A percentile compares a stretch with the other conserved stretches of the same genome.
phyloP scores from a whole-genome alignment of 371 early-diverging fungal genomes.

The Spiromyces aspiralis region DNA sequence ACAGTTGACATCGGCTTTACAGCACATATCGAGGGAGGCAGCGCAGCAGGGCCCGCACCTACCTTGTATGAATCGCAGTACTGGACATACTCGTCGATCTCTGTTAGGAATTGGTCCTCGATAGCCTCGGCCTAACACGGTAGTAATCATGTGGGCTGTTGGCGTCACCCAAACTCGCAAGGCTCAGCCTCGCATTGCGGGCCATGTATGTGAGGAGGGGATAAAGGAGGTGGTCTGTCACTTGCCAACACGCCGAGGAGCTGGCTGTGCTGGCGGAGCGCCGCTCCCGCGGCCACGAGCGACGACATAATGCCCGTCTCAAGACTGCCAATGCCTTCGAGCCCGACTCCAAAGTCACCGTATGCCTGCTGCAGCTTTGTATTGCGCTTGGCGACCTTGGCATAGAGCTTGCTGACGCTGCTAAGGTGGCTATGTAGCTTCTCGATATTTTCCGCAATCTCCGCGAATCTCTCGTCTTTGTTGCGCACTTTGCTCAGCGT shows the following conservation, averaged over 20 bases:
- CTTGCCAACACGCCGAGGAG: slow-evolving; percentile 46
- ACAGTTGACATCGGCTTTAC: no score
- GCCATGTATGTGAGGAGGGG: no score
- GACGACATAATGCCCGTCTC: slow-evolving; percentile 58
- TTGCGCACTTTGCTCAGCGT: slow-evolving; percentile 80
- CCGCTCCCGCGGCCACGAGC: slow-evolving; percentile 44
- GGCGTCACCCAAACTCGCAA: no score
- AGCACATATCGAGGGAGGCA: no score
- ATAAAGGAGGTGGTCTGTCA: no score
- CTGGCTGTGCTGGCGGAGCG: slow-evolving; percentile 38
- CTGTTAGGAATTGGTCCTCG: slow-evolving; percentile 56
- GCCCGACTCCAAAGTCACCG: slow-evolving; percentile 52
- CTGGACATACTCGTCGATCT: slow-evolving; percentile 68
- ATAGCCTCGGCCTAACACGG: slow-evolving; percentile 34
- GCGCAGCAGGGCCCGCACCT: no score
- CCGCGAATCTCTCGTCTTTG: slow-evolving; percentile 67
- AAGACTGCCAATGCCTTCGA: slow-evolving; percentile 56
- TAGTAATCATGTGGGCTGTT: no score
- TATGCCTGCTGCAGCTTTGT: slow-evolving; percentile 62
- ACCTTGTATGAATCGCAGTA: slow-evolving; percentile 78
- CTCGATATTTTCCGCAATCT: slow-evolving; percentile 58
- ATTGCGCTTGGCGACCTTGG: slow-evolving; percentile 57
- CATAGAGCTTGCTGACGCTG: slow-evolving; percentile 54
- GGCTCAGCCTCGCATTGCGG: no score
- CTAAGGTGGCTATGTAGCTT: slow-evolving; percentile 70